Base-by-base conservation (phyloP, 2,329 filamentous ascomycete genomes). In the Fusarium avenaceum region DNA sequence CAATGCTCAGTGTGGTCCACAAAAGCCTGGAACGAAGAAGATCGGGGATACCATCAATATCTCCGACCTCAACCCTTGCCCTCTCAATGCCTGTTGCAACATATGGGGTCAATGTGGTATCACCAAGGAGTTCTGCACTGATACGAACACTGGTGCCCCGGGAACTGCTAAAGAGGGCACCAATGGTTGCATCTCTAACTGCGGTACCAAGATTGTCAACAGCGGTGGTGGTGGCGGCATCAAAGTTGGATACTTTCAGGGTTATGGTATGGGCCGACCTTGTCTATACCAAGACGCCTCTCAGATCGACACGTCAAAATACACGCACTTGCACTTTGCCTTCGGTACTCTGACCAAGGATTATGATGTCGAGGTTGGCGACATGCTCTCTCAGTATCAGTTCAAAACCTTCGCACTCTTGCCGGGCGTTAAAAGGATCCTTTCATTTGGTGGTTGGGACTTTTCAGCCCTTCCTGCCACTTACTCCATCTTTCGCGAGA, bases 171-270 rank as follows among this genome's bases (percentile, higher is more conserved):
- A 58, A 19, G 24, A 49, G 28, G 44, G 38, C 22, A 60, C 57
- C 3, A 20, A 60, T 6, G 51, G 51, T 4, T 60, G 80, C 60
- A 78, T 82, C 20, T 78, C 75, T 22, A 81, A 82, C 71, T 83
- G 80, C 47, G 80, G 81, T 17, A 76, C 64, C 7, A 75, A 65
- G 45, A 71, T 73, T 17, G 56, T 72, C 14, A 63, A 58, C 2
- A 53, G 54, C 20, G 10, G 13, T 4, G 64, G 33, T 8, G 32
- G 45, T 6, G 54, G 35, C 17, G 24, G 17, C 2, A 11, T 47
- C 24, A 40, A 22, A 0, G 30, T 67, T 33, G 48, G 32, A 0
- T 67, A 67, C n/a, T 64, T 57, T n/a, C 51, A 65, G 11, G 56
- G 33, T 5, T 64, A 54, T 8, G 35, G 39, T 7, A 14, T 51